Conservation (phyloP, 352 stramenopile genomes). For the Thalassiosira hispida region DNA sequence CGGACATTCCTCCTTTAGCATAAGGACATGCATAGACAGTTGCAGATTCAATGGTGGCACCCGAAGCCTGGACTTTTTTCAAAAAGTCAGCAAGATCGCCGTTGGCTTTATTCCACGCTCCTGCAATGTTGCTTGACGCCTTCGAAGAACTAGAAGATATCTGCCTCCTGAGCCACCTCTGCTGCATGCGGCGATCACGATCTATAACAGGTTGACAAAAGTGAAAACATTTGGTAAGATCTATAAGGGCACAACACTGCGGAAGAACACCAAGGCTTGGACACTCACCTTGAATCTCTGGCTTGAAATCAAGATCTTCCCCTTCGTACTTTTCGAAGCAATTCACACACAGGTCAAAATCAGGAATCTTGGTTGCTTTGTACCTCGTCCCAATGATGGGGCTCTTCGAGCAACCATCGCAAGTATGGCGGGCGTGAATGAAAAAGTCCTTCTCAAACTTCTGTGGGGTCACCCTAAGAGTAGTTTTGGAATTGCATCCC, state of each 20-base stretch:
- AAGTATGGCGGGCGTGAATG: slow-evolving; percentile 83
- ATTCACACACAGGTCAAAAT: slow-evolving; percentile 80
- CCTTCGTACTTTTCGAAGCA: slow-evolving; percentile 80
- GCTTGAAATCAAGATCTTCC: slow-evolving; percentile 70
- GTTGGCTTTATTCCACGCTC: slow-evolving; percentile 16
- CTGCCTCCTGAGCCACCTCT: slow-evolving; percentile 61
- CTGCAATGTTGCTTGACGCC: slow-evolving; percentile 11
- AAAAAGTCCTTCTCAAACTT: slow-evolving; percentile 58
- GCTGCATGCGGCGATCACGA: slow-evolving; percentile 71
- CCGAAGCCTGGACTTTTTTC: slow-evolving; percentile 37
- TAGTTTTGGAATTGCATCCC: slow-evolving; percentile 20
- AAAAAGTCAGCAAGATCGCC: slow-evolving; percentile 29
- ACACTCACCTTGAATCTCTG: slow-evolving; percentile 64
- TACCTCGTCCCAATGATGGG: slow-evolving; percentile 84
- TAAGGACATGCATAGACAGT: slow-evolving; percentile 16
- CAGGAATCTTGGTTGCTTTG: slow-evolving; percentile 74
- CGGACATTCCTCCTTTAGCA: neutral
- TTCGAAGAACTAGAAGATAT: slow-evolving; percentile 16
- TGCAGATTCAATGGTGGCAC: slow-evolving; percentile 29
- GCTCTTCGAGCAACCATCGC: slow-evolving; percentile 76
- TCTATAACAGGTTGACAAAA: slow-evolving; percentile 37
- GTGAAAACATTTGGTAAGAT: slow-evolving; percentile 9
- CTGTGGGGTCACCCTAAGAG: slow-evolving; percentile 8
- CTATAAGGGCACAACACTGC: neutral
- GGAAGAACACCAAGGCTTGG: neutral